Percentiles rank a stretch among this genome's conserved stretches.
phyloP scores from a whole-genome alignment of 768 basidiomycete genomes.

The Pleurotus tuoliensis region DNA sequence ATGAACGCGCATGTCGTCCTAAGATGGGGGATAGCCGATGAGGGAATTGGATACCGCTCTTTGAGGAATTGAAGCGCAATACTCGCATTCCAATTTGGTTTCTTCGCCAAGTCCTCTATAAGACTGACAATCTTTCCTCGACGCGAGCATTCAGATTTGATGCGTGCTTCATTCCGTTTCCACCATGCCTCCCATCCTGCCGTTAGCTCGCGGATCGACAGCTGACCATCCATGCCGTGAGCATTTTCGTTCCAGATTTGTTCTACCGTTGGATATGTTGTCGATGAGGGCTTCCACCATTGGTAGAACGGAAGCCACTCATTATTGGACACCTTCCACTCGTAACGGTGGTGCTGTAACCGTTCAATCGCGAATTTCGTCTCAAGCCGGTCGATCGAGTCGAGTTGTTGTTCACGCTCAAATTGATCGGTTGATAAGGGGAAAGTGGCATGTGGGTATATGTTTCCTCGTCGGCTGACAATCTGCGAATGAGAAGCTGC shows the following conservation, averaged over 20 bases:
- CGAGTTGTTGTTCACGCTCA: constrained; percentile 5
- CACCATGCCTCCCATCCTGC: constrained; percentile 16
- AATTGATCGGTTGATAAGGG: constrained; percentile 2
- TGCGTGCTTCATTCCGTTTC: constrained; percentile 15
- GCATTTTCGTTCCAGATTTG: constrained; percentile 26
- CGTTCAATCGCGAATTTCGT: neutral
- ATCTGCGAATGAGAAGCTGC: neutral
- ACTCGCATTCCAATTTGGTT: constrained; percentile 17
- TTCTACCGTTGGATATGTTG: constrained; percentile 8
- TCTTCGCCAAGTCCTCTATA: constrained; percentile 10
- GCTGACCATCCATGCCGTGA: constrained; percentile 20
- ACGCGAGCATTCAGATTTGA: constrained; percentile 19
- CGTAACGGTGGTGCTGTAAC: constrained; percentile 14
- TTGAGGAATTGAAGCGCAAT: constrained; percentile 19
- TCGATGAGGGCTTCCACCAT: constrained; percentile 8
- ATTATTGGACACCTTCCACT: constrained; percentile 19
- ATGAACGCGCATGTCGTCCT: constrained; percentile 12
- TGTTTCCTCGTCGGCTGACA: neutral
- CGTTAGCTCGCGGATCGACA: constrained; percentile 15
- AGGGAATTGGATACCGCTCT: constrained; percentile 16
- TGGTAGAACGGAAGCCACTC: constrained; percentile 24
- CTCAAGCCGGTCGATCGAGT: constrained; percentile 1
- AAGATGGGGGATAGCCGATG: constrained; percentile 6
- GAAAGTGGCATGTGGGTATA: constrained; percentile 4
- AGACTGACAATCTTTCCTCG: constrained; percentile 19